phyloP scores from a whole-genome alignment of 2,329 filamentous ascomycete genomes.

The Fusarium chaquense region DNA sequence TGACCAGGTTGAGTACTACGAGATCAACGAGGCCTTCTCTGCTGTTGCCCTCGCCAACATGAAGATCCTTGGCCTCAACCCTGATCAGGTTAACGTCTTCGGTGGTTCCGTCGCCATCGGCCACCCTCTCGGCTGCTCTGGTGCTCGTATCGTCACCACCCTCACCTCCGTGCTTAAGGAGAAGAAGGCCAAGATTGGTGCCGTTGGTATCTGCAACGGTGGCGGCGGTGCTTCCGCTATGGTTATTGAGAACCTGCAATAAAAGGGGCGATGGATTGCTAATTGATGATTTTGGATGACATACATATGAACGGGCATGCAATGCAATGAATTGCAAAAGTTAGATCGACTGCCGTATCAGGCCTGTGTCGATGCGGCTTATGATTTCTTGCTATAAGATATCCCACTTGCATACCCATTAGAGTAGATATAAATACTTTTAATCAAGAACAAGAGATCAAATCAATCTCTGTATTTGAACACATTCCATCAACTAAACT shows the following conservation, averaged over 20 bases:
- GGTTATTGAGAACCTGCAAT: constrained; percentile 82
- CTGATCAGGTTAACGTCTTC: constrained; percentile 93
- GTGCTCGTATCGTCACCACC: constrained; percentile 92
- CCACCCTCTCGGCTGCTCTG: constrained; percentile 93
- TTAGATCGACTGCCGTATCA: constrained; percentile 32
- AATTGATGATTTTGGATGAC: constrained; percentile 45
- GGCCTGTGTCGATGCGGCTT: constrained; percentile 32
- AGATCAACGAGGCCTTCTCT: constrained; percentile 99
- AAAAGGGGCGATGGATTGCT: constrained; percentile 45
- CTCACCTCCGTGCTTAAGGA: constrained; percentile 88
- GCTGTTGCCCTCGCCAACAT: constrained; percentile 97
- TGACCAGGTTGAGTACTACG: constrained; percentile 88
- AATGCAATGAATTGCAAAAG: constrained; percentile 40
- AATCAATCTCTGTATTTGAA: neutral
- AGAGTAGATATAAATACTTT: constrained; percentile 37
- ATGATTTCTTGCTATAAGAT: constrained; percentile 32
- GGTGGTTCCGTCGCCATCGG: constrained; percentile 96
- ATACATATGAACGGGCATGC: constrained; percentile 34
- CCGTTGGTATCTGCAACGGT: constrained; percentile 96
- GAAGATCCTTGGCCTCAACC: constrained; percentile 83
- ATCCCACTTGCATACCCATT: constrained; percentile 35
- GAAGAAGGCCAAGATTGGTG: constrained; percentile 93
- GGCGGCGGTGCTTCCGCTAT: constrained; percentile 95
- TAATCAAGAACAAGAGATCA: constrained; percentile 27
- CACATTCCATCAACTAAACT: neutral